Evolutionary conservation across 2,329 filamentous ascomycete species (phyloP), one percentile per base, ranked within the genome.

Genomic region (Emmonsiellopsis sp.): DNA sequence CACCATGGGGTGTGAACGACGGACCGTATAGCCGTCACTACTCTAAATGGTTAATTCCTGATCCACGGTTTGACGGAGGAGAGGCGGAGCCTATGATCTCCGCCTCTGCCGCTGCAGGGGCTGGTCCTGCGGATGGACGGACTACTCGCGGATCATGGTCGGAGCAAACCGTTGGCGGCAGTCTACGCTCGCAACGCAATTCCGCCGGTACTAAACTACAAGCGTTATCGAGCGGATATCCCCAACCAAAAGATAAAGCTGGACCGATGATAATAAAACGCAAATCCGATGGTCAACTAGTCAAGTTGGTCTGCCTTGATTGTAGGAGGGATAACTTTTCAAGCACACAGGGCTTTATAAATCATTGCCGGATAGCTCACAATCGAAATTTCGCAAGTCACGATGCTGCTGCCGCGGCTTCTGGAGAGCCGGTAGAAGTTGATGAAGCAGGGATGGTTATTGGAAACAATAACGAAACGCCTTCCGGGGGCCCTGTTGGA

Each of bases 291-390:
- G 88, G 88, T 53, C 79, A 88, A 65, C 84, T 85, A 58, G 92
- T 97, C 58, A 94, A 95, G 71, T 79, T 97, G 48, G 86, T 95
- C 58, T 98, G 93, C 74, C 72, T 87, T 55, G 87, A 93, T 68
- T 97, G 93, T 70, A 80, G 89, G 49, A 81, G 92, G 58, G 88
- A 89, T 67, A 88, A 96, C 68, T 97, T 97, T 65, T 91, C 87
- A 53, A 97, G 91, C 73, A 94, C 91, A 0, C 93, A 97, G 70
- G 93, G 93, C n/a, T 97, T 97, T 72, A 93, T 98, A 74, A 98
- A 98, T 66, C 93, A 98, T 67, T 97, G 92, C 68, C 89, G 93
- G 54, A 97, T 98, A 62, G 90, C 91, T 31, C 93, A 98, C 72
- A 87, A 86, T 66, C 81, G 88, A 55, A 90, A 94, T 58, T 97